phyloP scores from a whole-genome alignment of 768 basidiomycete species.

The Kwoniella sp. region DNA sequence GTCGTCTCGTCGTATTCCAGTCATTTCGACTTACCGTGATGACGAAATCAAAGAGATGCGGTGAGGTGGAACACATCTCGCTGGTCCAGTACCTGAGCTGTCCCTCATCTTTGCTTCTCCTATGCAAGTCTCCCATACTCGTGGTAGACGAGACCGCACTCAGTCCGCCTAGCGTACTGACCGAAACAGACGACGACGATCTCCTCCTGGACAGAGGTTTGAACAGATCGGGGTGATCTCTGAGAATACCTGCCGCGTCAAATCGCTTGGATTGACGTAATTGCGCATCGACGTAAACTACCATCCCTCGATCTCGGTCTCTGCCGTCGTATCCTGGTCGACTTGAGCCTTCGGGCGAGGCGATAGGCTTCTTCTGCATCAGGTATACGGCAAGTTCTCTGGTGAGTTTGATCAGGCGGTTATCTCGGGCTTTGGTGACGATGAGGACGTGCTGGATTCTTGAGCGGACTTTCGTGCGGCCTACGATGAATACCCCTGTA shows the following conservation, averaged over 20 bases:
- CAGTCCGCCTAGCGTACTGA: constrained; percentile 60
- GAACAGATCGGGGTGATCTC: constrained; percentile 86
- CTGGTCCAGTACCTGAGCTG: constrained; percentile 97
- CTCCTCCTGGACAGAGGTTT: constrained; percentile 73
- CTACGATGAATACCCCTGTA: constrained; percentile 62
- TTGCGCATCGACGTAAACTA: constrained; percentile 95
- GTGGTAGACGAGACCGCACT: constrained; percentile 63
- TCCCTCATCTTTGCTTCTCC: constrained; percentile 66
- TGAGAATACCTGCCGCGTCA: constrained; percentile 83
- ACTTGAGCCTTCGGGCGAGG: constrained; percentile 13
- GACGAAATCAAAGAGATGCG: constrained; percentile 96
- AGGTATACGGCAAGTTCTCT: constrained; percentile 91
- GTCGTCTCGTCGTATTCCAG: no score
- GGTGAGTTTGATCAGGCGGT: constrained; percentile 90
- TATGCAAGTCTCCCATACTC: constrained; percentile 36
- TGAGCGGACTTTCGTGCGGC: constrained; percentile 85
- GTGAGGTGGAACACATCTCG: constrained; percentile 86
- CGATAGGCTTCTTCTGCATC: constrained; percentile 67
- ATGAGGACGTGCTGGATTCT: constrained; percentile 92
- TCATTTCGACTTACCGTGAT: constrained; percentile 82
- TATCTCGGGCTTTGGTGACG: constrained; percentile 96
- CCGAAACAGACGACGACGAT: constrained; percentile 60
- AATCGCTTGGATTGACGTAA: constrained; percentile 85
- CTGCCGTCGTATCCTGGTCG: constrained; percentile 16
- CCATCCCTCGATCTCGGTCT: constrained; percentile 66